Evolutionary conservation across 306 rosid species (phyloP), one percentile per base, ranked within the genome.

Genomic region (Parietaria judaica): DNA sequence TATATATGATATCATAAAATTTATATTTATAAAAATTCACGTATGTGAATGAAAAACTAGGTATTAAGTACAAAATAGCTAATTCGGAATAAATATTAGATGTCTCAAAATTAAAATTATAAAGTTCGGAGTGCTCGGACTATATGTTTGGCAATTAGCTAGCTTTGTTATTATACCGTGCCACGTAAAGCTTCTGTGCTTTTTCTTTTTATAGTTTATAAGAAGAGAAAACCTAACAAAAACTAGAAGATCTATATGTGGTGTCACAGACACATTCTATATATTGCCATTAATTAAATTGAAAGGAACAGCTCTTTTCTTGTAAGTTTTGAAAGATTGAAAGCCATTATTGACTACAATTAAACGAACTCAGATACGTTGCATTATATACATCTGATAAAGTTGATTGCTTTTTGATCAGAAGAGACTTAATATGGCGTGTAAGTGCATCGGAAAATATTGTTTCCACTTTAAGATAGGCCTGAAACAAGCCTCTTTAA

Each of bases 401-500:
- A 61, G 65, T 46, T 46, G 54, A 44, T 61, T 14, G 14, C 11
- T 60, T 61, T 61, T 61, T 61, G 54, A 61, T 51, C 37, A 11
- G 14, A 34, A 8, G 36, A 41, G 36, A 41, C 38, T 45, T 38
- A 61, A 11, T 10, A 46, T 13, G 4, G 17, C 13, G 43, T 47
- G 36, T 31, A 36, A 59, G 14, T 64, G 58, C 38, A 36, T 49
- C 13, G 59, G 49, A 64, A 51, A 53, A 52, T 64, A 36, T 38
- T 38, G 68, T 52, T 64, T 51, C 68, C 39, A 52, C 39, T 64
- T 64, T 9, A 10, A 36, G 37, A 15, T 51, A 64, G 58, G 50
- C 38, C 51, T 51, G 48, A 64, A 64, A 47, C 49, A 64, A 52
- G 51, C 59, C 16, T 5, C 59, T 64, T 64, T 64, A 51, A 64